phyloP scores from a whole-genome alignment of 1,139 yeast species.

The Suhomyces taliae region DNA sequence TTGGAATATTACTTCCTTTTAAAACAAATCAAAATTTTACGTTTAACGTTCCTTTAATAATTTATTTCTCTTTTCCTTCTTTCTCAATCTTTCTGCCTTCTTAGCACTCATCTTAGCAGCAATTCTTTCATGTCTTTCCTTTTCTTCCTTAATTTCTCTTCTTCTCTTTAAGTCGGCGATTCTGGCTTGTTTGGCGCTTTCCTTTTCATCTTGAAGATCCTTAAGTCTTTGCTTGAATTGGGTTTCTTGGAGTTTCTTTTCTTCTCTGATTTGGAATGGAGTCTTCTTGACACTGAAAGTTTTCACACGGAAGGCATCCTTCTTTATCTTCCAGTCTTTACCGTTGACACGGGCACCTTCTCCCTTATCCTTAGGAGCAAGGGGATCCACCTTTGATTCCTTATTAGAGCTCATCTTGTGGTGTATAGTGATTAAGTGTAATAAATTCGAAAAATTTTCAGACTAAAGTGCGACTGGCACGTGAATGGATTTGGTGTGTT shows the following conservation, averaged over 20 bases:
- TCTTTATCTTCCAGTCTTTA: constrained; percentile 29
- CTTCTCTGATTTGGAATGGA: constrained; percentile 31
- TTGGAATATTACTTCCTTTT: too few relatives aligned
- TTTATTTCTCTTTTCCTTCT: constrained; percentile 81
- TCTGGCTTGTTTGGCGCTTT: constrained; percentile 48
- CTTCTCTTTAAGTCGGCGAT: constrained; percentile 60
- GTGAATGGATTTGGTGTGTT: not conserved
- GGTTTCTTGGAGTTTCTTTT: constrained; percentile 39
- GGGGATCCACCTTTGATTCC: constrained; percentile 17
- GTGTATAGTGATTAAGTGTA: not conserved
- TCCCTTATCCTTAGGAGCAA: constrained; percentile 22
- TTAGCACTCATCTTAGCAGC: constrained; percentile 77
- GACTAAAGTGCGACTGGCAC: not conserved
- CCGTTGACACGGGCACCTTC: constrained; percentile 29
- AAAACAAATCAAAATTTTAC: too few relatives aligned
- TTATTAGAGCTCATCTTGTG: constrained; percentile 1
- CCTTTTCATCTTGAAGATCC: constrained; percentile 62
- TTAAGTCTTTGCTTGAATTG: constrained; percentile 55
- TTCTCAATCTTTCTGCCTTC: constrained; percentile 75
- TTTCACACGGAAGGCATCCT: constrained; percentile 27
- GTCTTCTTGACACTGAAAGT: constrained; percentile 18
- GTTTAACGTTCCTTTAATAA: constrained; percentile 63
- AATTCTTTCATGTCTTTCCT: constrained; percentile 68
- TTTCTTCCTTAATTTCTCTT: constrained; percentile 69
- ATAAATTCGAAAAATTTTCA: constrained; percentile 6